Percentiles rank a stretch among this genome's conserved stretches.
phyloP scores from a whole-genome alignment of 2,329 filamentous ascomycete species.

The Colletotrichum orbiculare region DNA sequence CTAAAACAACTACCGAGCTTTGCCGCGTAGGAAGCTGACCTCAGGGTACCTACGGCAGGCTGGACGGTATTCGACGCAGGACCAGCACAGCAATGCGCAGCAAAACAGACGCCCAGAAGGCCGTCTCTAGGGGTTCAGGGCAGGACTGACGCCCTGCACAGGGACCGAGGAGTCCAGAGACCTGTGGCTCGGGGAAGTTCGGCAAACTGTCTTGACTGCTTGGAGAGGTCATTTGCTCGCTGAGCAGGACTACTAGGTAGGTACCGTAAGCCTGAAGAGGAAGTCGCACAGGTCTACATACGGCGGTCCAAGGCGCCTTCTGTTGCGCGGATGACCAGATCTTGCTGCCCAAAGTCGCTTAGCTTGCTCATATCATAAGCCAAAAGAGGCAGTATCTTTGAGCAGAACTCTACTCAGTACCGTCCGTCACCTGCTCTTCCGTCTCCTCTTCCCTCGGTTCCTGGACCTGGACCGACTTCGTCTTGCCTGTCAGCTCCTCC shows the following conservation, averaged over 20 bases:
- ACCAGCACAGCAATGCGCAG: no score
- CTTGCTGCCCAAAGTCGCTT: not conserved
- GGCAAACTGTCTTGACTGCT: slow-evolving; percentile 22
- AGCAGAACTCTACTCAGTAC: slow-evolving; percentile 17
- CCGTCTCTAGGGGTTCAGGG: not conserved
- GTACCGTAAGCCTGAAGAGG: not conserved
- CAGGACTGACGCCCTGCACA: not conserved
- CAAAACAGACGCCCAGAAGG: no score
- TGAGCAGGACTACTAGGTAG: not conserved
- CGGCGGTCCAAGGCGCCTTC: slow-evolving; percentile 19
- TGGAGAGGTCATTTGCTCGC: slow-evolving; percentile 1
- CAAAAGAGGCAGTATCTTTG: not conserved
- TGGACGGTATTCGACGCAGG: no score
- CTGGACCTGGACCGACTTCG: slow-evolving; percentile 14
- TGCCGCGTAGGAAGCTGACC: no score
- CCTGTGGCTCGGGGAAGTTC: slow-evolving; percentile 28
- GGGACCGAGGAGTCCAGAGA: slow-evolving; percentile 18
- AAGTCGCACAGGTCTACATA: slow-evolving; percentile 5
- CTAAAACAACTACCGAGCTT: no score
- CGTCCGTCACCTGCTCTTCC: slow-evolving; percentile 19
- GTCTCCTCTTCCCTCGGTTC: slow-evolving; percentile 20
- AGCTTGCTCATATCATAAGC: not conserved
- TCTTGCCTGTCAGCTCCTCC: slow-evolving; percentile 16
- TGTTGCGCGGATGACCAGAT: slow-evolving; percentile 20
- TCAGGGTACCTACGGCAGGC: no score